A percentile compares a stretch with the other conserved stretches of the same genome.
phyloP scores from a whole-genome alignment of 768 basidiomycete genomes.

The Agrocybe chaxingu region DNA sequence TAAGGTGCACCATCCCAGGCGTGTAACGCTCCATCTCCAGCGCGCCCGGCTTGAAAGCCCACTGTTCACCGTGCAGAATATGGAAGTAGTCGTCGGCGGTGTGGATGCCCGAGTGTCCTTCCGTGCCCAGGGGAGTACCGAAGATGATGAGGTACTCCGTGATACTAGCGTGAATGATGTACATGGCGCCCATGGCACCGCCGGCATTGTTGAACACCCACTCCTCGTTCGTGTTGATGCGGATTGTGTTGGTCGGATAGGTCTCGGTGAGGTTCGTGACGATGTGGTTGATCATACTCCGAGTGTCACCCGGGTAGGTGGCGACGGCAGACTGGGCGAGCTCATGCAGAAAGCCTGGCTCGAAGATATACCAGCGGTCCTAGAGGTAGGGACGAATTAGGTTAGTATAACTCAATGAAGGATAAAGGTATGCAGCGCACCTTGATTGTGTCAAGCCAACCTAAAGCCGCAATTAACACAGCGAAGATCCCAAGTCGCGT shows the following conservation, averaged over 20 bases:
- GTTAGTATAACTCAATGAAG: neutral
- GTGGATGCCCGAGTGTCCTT: constrained; percentile 92
- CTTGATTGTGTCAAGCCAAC: constrained; percentile 63
- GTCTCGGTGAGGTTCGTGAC: constrained; percentile 72
- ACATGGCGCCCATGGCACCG: constrained; percentile 98
- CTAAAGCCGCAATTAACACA: constrained; percentile 35
- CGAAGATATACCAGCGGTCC: constrained; percentile 87
- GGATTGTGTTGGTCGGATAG: constrained; percentile 58
- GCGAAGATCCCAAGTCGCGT: constrained; percentile 29
- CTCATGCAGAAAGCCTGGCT: constrained; percentile 66
- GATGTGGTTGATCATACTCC: constrained; percentile 79
- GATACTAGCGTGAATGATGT: constrained; percentile 92
- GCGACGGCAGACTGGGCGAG: constrained; percentile 75
- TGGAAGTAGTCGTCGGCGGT: constrained; percentile 98
- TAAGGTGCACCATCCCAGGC: constrained; percentile 80
- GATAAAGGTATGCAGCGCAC: constrained; percentile 29
- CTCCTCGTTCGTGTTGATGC: constrained; percentile 62
- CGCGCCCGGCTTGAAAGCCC: constrained; percentile 82
- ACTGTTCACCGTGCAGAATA: constrained; percentile 91
- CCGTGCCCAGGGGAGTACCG: constrained; percentile 94
- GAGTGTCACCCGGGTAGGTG: constrained; percentile 57
- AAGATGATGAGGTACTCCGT: constrained; percentile 98
- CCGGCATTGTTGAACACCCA: constrained; percentile 98
- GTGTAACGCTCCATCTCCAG: constrained; percentile 84
- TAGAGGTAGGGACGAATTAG: constrained; percentile 23